These are phyloP conservation scores for Babesia ovis DNA, from an alignment of 169 alveolate genomes.

Conservation along the genomic window DNA sequence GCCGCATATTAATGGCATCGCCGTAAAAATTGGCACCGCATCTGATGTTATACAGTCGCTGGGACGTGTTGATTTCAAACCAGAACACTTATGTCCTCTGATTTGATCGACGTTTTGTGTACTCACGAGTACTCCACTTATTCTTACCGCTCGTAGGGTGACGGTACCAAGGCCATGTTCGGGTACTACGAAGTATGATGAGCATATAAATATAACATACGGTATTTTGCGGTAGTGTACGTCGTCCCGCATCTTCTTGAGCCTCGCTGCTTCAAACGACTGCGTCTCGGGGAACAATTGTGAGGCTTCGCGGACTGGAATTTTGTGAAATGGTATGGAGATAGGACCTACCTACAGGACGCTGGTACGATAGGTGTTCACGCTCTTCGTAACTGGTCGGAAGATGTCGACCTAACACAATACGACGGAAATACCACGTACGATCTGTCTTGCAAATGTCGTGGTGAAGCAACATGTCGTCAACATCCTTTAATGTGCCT, in stretches of 20 bases:
- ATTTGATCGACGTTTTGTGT: conserved; percentile 64
- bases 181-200: conserved; percentile 25
- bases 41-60: conserved; percentile 1
- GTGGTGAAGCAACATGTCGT: conserved; percentile 70
- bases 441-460: conserved; percentile 77
- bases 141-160: conserved; percentile 70
- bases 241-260: conserved; percentile 37
- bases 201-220: conserved; percentile 10
- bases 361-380: conserved; percentile 67
- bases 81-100: conserved; percentile 27
- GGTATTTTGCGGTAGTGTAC: conserved; percentile 47
- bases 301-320: conserved; percentile 38
- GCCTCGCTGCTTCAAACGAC: conserved; percentile 38
- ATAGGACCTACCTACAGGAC: conserved; percentile 46
- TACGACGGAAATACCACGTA: conserved; percentile 76
- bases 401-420: conserved; percentile 61
- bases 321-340: no score
- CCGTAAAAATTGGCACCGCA: neutral
- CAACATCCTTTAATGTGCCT: conserved; percentile 70
- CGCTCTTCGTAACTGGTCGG: conserved; percentile 75
- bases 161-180: conserved; percentile 80
- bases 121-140: conserved; percentile 74
- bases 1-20: conserved; percentile 23
- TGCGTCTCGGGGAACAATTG: conserved; percentile 56
- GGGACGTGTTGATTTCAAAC: conserved; percentile 9